These are phyloP conservation scores for Nitzschia sp. DNA, from an alignment of 108 stramenopile genomes.

Conservation along the genomic window DNA sequence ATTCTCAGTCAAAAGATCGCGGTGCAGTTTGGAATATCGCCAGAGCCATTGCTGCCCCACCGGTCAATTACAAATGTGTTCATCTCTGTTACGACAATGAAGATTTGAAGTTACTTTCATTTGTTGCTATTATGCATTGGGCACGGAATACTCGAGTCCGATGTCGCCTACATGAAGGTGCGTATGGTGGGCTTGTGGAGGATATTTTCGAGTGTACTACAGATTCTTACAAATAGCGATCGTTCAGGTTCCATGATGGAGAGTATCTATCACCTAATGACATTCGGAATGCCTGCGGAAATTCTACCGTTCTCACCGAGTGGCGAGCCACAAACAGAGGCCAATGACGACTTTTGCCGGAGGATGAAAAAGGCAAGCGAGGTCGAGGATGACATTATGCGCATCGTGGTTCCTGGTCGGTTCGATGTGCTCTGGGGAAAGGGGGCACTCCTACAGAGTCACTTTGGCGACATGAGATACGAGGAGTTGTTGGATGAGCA, in stretches of 20 bases:
- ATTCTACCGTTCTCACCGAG: conserved; percentile 4
- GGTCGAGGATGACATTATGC: conserved; percentile 12
- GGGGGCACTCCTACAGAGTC: conserved; percentile 25
- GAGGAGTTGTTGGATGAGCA: neutral
- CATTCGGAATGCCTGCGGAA: conserved; percentile 20
- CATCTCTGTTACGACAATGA: conserved; percentile 16
- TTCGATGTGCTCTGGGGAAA: conserved; percentile 31
- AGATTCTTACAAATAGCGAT: neutral
- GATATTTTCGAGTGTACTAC: neutral
- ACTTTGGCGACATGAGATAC: conserved; percentile 26
- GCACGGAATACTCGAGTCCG: neutral
- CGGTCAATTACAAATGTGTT: neutral
- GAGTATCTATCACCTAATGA: conserved; percentile 13
- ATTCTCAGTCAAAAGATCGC: conserved; percentile 1
- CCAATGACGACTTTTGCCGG: conserved; percentile 7
- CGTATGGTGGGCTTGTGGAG: neutral
- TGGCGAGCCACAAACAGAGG: conserved; percentile 17
- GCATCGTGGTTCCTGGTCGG: conserved; percentile 13
- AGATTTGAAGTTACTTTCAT: neutral
- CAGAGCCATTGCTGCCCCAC: neutral
- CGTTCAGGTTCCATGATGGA: conserved; percentile 9
- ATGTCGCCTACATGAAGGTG: conserved; percentile 7
- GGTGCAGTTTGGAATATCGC: neutral
- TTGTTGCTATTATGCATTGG: neutral
- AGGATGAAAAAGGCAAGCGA: conserved; percentile 13